Base-by-base conservation (phyloP, 768 basidiomycete genomes). In the Russula virescens region DNA sequence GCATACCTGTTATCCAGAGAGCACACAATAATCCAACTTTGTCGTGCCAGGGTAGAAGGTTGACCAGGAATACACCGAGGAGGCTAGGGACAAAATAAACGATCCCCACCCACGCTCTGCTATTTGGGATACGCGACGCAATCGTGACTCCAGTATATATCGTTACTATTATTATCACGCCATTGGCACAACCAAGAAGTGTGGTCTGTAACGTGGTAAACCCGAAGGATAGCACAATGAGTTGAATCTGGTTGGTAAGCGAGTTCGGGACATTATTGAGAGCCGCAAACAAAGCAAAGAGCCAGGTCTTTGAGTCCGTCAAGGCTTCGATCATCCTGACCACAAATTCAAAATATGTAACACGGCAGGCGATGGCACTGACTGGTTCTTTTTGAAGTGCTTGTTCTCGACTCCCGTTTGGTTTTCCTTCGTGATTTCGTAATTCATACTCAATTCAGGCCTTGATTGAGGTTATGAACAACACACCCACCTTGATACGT, bases 361-460 rank as follows among this genome's bases (percentile, higher is more conserved):
- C n/a, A 19, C 14, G 28, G 11, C 35, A 21, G 35, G 46, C 26
- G 46, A 58, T 9, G 13, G 21, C 46, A 78, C 86, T 65, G 59
- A 89, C 88, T 91, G 89, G 42, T 89, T 86, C 57, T 78, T 82
- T 75, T 91, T 91, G 75, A 88, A 91, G 56, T 79, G 79, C 68
- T 91, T 92, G 70, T 89, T 91, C 73, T 91, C 89, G 11, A 90
- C 81, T 34, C 89, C 90, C 0, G 87, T 87, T 81, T 91, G 88
- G 65, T 90, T 89, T 72, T 77, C 80, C 83, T 85, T 65, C 7
- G 25, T 21, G 62, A 50, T 9, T 85, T 65, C 7, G 25, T 21
- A 61, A 50, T 9, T 23, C 19, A 58, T 6, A 35, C 51, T 56
- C 49, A 40, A 42, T 46, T 38, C 18, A 23, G 19, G 16, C 18